These are phyloP conservation scores for Jaltomata sinuosa DNA, from an alignment of 257 asterid species.

Conservation along the genomic window DNA sequence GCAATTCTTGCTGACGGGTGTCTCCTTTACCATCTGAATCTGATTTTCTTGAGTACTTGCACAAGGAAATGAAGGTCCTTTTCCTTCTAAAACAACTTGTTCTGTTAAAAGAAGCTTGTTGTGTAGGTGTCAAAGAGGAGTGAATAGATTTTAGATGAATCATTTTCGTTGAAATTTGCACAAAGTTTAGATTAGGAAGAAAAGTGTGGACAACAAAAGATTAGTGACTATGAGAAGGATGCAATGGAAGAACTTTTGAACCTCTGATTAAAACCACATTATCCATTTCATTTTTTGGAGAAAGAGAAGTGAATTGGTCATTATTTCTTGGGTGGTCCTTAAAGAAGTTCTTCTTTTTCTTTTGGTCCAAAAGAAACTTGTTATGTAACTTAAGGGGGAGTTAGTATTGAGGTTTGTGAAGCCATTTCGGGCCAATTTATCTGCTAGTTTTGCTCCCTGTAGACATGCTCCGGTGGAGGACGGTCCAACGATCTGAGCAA, in stretches of 20 bases:
- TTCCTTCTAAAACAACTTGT: constrained; percentile 25
- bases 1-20: constrained; percentile 61
- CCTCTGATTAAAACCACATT: constrained; percentile 28
- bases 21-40: constrained; percentile 48
- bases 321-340: neutral
- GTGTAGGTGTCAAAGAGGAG: constrained; percentile 33
- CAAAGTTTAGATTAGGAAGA: neutral
- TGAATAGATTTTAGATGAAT: constrained; percentile 54
- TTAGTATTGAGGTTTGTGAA: too few relatives aligned
- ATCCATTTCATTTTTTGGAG: neutral
- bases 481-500: too few relatives aligned
- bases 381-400: too few relatives aligned
- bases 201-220: neutral
- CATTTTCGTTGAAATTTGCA: constrained; percentile 23
- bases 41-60: constrained; percentile 35
- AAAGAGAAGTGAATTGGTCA: neutral
- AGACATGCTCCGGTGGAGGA: too few relatives aligned
- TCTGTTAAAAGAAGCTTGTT: constrained; percentile 21
- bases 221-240: neutral
- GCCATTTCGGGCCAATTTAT: too few relatives aligned
- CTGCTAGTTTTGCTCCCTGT: too few relatives aligned
- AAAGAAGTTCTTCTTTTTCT: neutral
- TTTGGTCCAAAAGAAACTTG: too few relatives aligned
- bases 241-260: constrained; percentile 12
- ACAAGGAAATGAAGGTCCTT: constrained; percentile 13